Percentiles rank a stretch among this genome's conserved stretches.
These are phyloP conservation scores for Taxawa tesnikishii DNA, from an alignment of 2,329 filamentous ascomycete genomes.

Conservation along the genomic window DNA sequence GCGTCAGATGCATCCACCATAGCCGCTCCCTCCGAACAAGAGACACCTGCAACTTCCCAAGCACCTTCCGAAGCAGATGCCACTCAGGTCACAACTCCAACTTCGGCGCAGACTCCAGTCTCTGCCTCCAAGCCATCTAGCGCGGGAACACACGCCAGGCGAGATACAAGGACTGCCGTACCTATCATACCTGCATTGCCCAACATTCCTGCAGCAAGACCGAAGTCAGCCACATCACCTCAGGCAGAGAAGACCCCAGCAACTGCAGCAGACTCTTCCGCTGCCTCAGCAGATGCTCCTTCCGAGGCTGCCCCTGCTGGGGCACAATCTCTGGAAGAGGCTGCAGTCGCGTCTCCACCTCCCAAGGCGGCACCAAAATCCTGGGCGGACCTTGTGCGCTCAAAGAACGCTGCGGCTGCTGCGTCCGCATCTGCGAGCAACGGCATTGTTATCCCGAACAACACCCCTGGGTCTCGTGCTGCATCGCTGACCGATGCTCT, in stretches of 20 bases:
- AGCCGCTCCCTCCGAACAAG: slow-evolving; percentile 32
- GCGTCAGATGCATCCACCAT: slow-evolving; percentile 32
- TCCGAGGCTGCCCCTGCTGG: slow-evolving; percentile 7
- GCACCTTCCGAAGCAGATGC: slow-evolving; percentile 42
- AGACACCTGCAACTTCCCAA: slow-evolving; percentile 47
- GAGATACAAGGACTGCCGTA: slow-evolving; percentile 32
- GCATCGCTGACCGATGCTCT: slow-evolving; percentile 67
- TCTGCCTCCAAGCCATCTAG: slow-evolving; percentile 19
- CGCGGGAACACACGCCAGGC: slow-evolving; percentile 20
- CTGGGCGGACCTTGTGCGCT: slow-evolving; percentile 57
- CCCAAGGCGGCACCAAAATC: slow-evolving; percentile 34
- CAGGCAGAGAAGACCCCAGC: slow-evolving; percentile 7
- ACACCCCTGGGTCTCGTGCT: slow-evolving; percentile 30
- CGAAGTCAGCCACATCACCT: slow-evolving; percentile 25
- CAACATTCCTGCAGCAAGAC: slow-evolving; percentile 24
- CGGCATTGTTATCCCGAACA: slow-evolving; percentile 15
- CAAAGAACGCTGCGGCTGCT: slow-evolving; percentile 26
- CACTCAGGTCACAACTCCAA: slow-evolving; percentile 41
- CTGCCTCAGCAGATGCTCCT: slow-evolving; percentile 15
- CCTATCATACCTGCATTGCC: slow-evolving; percentile 40
- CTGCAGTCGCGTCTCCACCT: slow-evolving; percentile 30
- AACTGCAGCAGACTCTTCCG: slow-evolving; percentile 3
- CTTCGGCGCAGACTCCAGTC: slow-evolving; percentile 19
- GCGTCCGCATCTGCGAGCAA: slow-evolving; percentile 16
- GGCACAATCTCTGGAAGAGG: slow-evolving; percentile 17